Evolutionary conservation across 2,329 filamentous ascomycete species (phyloP).

Genomic region (Alternaria sp.): DNA sequence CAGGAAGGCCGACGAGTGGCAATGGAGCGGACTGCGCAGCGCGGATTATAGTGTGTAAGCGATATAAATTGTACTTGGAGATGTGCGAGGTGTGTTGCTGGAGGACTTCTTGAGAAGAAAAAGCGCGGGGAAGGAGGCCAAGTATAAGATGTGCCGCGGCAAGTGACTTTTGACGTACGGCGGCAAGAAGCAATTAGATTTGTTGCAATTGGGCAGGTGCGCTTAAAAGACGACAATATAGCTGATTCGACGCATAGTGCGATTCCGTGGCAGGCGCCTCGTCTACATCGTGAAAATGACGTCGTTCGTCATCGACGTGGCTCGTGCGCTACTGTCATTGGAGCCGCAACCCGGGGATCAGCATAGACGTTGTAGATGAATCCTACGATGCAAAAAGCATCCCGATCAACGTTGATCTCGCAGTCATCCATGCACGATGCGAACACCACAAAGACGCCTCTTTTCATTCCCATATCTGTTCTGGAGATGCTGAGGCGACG

Average conservation of each 20-base stretch:
- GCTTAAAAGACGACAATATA: conserved; percentile 20
- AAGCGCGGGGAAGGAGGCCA: conserved; percentile 2
- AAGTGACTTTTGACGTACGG: conserved; percentile 4
- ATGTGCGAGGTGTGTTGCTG: conserved; percentile 9
- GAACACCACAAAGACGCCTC: background rate
- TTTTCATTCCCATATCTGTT: background rate
- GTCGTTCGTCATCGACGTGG: conserved; percentile 16
- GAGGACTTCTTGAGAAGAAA: conserved; percentile 3
- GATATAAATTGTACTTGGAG: conserved; percentile 18
- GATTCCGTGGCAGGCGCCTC: conserved; percentile 7
- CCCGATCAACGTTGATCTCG: conserved; percentile 2
- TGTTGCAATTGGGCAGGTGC: conserved; percentile 11
- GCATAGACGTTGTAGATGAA: background rate
- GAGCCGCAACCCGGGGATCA: conserved; percentile 23
- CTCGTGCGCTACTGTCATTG: conserved; percentile 19
- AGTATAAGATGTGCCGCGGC: conserved; percentile 10
- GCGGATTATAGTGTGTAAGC: conserved; percentile 13
- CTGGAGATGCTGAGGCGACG: background rate
- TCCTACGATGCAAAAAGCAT: conserved; percentile 1
- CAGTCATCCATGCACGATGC: background rate
- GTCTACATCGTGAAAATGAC: conserved; percentile 18
- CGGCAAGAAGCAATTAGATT: conserved; percentile 25
- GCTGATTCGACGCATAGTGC: conserved; percentile 16
- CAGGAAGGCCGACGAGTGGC: conserved; percentile 17
- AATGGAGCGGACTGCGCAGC: conserved; percentile 15